These are phyloP conservation scores for Globisporangium middletonii DNA, from an alignment of 352 stramenopile genomes.

Conservation along the genomic window DNA sequence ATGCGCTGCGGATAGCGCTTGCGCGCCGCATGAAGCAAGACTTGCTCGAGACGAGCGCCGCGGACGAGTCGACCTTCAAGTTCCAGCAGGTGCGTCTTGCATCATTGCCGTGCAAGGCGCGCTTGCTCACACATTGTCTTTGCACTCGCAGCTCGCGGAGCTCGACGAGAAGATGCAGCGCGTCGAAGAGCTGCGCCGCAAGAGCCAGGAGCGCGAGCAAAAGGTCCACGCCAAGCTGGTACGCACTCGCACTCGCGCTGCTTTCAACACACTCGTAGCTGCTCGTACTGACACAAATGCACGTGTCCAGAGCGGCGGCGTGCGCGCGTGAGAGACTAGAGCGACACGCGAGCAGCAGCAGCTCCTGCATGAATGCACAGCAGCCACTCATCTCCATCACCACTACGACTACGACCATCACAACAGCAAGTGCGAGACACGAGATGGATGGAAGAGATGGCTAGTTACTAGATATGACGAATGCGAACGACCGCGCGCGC, in stretches of 20 bases:
- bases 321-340: neutral
- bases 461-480: neutral
- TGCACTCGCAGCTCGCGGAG: slow-evolving; percentile 37
- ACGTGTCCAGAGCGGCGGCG: neutral
- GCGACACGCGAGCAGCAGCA: too few relatives aligned
- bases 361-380: too few relatives aligned
- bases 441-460: too few relatives aligned
- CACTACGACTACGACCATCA: too few relatives aligned
- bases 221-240: slow-evolving; percentile 53
- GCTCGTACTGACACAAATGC: neutral
- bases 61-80: slow-evolving; percentile 32
- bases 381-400: too few relatives aligned
- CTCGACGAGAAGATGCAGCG: slow-evolving; percentile 75
- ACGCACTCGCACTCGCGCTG: slow-evolving; percentile 1
- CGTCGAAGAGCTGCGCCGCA: slow-evolving; percentile 61
- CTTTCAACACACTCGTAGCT: neutral
- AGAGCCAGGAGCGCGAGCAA: slow-evolving; percentile 55
- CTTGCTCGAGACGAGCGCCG: slow-evolving; percentile 33
- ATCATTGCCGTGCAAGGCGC: neutral
- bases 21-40: slow-evolving; percentile 81
- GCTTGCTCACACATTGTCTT: neutral
- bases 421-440: too few relatives aligned
- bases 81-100: slow-evolving; percentile 39
- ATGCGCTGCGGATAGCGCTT: slow-evolving; percentile 61
- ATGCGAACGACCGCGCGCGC: slow-evolving; percentile 1